These are phyloP conservation scores for Aureobasidium sp. DNA, from an alignment of 2,329 filamentous ascomycete species.

Conservation along the genomic window DNA sequence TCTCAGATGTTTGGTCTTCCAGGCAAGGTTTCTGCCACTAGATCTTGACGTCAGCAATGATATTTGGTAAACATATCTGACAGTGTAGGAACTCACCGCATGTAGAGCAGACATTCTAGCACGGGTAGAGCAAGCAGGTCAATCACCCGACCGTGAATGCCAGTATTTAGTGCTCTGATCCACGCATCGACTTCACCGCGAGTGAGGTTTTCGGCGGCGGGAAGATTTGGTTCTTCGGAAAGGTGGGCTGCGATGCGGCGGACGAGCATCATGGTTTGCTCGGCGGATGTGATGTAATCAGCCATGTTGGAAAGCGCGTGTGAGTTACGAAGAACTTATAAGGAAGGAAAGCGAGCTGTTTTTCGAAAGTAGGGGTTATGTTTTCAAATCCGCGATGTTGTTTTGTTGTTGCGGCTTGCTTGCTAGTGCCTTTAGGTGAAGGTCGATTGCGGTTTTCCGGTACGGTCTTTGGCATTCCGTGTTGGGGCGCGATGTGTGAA, in stretches of 20 bases:
- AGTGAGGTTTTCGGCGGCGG: neutral
- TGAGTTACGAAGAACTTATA: neutral
- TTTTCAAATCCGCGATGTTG: neutral
- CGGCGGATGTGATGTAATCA: neutral
- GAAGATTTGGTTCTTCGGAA: neutral
- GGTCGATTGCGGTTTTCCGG: neutral
- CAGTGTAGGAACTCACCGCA: neutral
- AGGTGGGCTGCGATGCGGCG: neutral
- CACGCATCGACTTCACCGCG: constrained; percentile 1
- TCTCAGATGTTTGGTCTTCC: neutral
- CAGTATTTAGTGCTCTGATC: neutral
- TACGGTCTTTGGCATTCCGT: neutral
- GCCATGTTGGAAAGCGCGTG: neutral
- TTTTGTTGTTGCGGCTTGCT: neutral
- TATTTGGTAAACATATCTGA: too few relatives aligned
- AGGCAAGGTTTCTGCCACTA: neutral
- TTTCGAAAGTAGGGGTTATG: neutral
- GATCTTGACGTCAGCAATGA: neutral
- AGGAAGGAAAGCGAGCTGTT: neutral
- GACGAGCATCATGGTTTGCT: neutral
- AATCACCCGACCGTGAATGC: neutral
- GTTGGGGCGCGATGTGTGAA: neutral
- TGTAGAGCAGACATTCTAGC: neutral
- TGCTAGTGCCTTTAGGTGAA: neutral
- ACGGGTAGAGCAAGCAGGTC: neutral